Evolutionary conservation across 192 early-diverging fungal genomes (phyloP), one percentile per base, ranked within the genome.

Genomic region (Lobosporangium transversale): DNA sequence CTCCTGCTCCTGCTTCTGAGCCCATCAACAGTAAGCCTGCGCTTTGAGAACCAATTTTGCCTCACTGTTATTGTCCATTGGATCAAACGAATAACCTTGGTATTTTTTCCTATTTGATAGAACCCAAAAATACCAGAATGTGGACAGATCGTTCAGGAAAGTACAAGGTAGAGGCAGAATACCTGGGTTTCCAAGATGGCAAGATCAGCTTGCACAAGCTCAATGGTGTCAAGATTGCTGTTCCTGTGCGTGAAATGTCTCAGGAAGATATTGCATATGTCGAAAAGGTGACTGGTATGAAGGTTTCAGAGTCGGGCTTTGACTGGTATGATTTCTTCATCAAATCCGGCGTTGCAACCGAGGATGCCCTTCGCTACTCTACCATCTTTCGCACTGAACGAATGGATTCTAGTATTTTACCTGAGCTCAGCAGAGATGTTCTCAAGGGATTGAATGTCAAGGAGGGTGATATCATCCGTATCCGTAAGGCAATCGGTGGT

Each of bases 281-380:
- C 51, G 86, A 89, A 47, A 61, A 81, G 42, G 74, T 74, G n/a
- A 83, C 70, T 36, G 63, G 87, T 62, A 55, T 78, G 79, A 68
- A 81, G 81, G 44, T 83, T 4, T 53, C 69, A 17, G 73, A 70
- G 23, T 37, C 53, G 43, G 92, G 91, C 35, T 98, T 94, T 78
- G 93, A 99, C 60, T 99, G 97, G 97, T 91, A 91, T 59, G 94
- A 97, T 43, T 97, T 93, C 78, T 90, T 98, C 32, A 84, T 96
- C 56, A 88, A 88, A 69, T 86, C 89, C 23, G 91, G 89, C 15
- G 67, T 92, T 37, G 83, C 90, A 2, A 87, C 92, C 21, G 86
- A 90, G 30, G 89, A 94, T 68, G 90, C 97, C 26, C 78, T 88
- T 1, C 86, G 84, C 20, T 97, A 97, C 80, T 92, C 94, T 1